Conservation (phyloP, 73 alveolate genomes). For the Paraurostyla sp. region DNA sequence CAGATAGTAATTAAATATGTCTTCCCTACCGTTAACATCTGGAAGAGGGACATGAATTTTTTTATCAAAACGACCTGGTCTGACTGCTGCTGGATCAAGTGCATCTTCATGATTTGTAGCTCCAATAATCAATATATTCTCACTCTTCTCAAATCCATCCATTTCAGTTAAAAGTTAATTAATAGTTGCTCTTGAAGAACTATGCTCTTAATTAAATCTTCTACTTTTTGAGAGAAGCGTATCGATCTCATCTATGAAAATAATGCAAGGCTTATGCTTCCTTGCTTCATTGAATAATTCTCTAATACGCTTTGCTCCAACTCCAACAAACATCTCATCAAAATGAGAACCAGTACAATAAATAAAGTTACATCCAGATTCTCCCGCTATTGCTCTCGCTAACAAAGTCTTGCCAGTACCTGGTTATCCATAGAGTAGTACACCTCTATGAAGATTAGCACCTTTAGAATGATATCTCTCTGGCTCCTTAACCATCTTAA, state of each 20-base stretch:
- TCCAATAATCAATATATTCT: conserved; percentile 90
- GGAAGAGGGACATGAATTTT: conserved; percentile 93
- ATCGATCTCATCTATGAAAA: conserved; percentile 98
- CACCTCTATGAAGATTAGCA: conserved; percentile 93
- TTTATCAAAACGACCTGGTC: conserved; percentile 96
- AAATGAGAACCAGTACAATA: conserved; percentile 96
- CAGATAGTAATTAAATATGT: conserved; percentile 82
- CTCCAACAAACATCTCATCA: conserved; percentile 99
- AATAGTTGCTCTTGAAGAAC: conserved; percentile 77
- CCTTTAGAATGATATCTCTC: conserved; percentile 87
- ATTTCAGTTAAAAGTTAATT: conserved; percentile 83
- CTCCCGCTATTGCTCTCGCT: conserved; percentile 96
- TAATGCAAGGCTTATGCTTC: conserved; percentile 91
- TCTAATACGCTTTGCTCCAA: conserved; percentile 90
- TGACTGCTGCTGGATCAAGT: conserved; percentile 90
- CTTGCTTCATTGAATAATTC: conserved; percentile 90
- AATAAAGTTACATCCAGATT: conserved; percentile 83
- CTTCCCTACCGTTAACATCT: conserved; percentile 90
- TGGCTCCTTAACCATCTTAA: conserved; percentile 88
- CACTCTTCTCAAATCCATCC: conserved; percentile 88
- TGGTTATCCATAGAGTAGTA: conserved; percentile 87
- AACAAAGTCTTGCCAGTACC: conserved; percentile 95
- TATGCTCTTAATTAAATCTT: conserved; percentile 60
- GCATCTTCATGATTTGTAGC: conserved; percentile 94
- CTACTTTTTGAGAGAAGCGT: conserved; percentile 74